Evolutionary conservation across 1,284 basidiomycete species (phyloP), one percentile per base, ranked within the genome.

Genomic region (Fomitopsis schrenkii): DNA sequence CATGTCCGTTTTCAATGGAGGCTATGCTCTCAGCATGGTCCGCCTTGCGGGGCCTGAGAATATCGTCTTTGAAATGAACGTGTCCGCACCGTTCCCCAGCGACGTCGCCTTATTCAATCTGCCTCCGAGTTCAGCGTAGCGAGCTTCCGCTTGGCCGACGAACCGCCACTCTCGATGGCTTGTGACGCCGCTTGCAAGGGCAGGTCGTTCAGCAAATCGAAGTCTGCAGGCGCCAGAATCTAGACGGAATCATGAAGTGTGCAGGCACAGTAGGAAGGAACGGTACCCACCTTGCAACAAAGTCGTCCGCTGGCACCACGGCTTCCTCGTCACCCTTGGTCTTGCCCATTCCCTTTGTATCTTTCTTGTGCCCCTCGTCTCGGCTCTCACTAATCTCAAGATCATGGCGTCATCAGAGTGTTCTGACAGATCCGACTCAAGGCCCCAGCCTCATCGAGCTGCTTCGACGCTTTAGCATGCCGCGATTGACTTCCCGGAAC

Each of bases 151-250:
- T 96, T 95, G 2, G 94, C 89, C 36, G 84, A 86, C 28, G 87
- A 81, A 4, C 90, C 90, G 1, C 87, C 87, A 36, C 77, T 76
- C 69, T 93, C 88, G 8, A 91, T 87, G 2, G 86, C 87, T 60
- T 87, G 83, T 22, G 82, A 79, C n/a, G 93, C 93, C 0, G 90
- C 92, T 76, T 93, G 84, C 61, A 95, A 83, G 8, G 91, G 90
- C 8, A 99, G 86, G 69, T 98, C 94, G 69, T 94, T 94, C 60
- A 99, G 83, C 57, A 98, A 80, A 0, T 93, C 93, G 74, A 98
- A 99, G 76, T 99, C 97, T 33, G 96, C 96, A 0, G 97, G 97
- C 0, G 97, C 99, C 40, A 99, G 86, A 70, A 99, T 99, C 94
- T 96, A 62, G 12, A 55, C 14, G 44, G 26, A 28, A 14, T 2